Percentiles rank a stretch among this genome's conserved stretches.
Conservation (phyloP, 345 rosid genomes). For the Salix brachista region DNA sequence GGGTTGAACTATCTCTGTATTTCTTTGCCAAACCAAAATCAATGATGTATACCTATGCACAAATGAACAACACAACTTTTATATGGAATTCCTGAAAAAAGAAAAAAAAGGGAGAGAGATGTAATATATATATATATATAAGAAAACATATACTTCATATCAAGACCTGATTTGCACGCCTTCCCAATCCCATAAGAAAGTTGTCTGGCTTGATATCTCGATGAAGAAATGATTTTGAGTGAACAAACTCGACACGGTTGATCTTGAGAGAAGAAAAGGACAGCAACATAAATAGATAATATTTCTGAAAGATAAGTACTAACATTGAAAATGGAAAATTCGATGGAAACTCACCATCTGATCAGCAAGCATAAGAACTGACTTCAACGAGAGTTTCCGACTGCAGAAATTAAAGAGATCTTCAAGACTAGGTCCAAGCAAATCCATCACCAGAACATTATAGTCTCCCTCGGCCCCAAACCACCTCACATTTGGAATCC, state of each 20-base stretch:
- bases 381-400: constrained; percentile 80
- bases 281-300: not conserved
- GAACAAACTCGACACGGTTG: constrained; percentile 81
- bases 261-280: constrained; percentile 40
- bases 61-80: not conserved
- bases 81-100: not conserved
- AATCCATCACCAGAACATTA: constrained; percentile 83
- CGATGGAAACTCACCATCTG: constrained; percentile 60
- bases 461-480: constrained; percentile 89
- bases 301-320: constrained; percentile 8
- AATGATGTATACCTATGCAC: constrained; percentile 63
- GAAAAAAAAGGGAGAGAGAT: not conserved
- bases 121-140: not conserved
- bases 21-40: constrained; percentile 94
- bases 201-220: constrained; percentile 96
- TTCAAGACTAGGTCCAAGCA: constrained; percentile 94
- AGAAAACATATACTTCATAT: constrained; percentile 6
- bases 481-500: constrained; percentile 83
- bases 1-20: constrained; percentile 70
- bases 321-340: not conserved
- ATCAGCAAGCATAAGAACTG: constrained; percentile 94
- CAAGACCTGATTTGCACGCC: constrained; percentile 80
- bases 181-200: constrained; percentile 89
- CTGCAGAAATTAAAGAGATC: constrained; percentile 87
- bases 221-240: constrained; percentile 83